phyloP scores from a whole-genome alignment of 176 grass and related monocot genomes.

The Oryza officinalis region DNA sequence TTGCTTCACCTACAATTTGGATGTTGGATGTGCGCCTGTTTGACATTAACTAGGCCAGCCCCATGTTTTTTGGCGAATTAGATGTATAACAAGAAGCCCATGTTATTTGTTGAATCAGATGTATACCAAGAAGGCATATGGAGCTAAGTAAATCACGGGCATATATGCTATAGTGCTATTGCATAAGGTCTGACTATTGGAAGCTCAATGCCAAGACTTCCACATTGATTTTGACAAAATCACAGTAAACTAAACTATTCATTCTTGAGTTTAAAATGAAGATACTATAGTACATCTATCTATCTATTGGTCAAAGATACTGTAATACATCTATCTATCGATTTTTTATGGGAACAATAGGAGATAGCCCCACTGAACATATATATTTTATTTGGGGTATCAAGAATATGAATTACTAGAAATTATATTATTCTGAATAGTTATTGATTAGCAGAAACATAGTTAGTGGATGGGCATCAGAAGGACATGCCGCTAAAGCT shows the following conservation, averaged over 20 bases:
- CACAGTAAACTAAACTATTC: background rate
- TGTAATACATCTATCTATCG: background rate
- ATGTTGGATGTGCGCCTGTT: background rate
- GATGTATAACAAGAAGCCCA: slow-evolving; percentile 15
- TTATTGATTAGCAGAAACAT: slow-evolving; percentile 19
- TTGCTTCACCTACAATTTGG: slow-evolving; percentile 15
- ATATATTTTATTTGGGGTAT: background rate
- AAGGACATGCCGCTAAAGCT: background rate
- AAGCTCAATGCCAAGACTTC: slow-evolving; percentile 1
- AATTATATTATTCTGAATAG: slow-evolving; percentile 3
- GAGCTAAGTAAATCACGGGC: background rate
- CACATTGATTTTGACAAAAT: background rate
- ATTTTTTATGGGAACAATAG: background rate
- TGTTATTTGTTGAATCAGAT: slow-evolving; percentile 18
- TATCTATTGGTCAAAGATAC: no score
- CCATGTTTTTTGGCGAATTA: background rate
- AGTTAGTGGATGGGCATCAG: background rate
- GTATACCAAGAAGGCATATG: background rate
- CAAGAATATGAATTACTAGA: slow-evolving; percentile 8
- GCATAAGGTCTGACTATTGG: slow-evolving; percentile 18
- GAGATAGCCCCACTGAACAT: background rate
- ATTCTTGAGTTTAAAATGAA: slow-evolving; percentile 1
- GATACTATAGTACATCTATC: background rate
- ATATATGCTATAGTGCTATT: slow-evolving; percentile 12
- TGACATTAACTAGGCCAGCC: background rate